Conservation (phyloP, 1,139 yeast genomes). For the Blastobotrys proliferans region DNA sequence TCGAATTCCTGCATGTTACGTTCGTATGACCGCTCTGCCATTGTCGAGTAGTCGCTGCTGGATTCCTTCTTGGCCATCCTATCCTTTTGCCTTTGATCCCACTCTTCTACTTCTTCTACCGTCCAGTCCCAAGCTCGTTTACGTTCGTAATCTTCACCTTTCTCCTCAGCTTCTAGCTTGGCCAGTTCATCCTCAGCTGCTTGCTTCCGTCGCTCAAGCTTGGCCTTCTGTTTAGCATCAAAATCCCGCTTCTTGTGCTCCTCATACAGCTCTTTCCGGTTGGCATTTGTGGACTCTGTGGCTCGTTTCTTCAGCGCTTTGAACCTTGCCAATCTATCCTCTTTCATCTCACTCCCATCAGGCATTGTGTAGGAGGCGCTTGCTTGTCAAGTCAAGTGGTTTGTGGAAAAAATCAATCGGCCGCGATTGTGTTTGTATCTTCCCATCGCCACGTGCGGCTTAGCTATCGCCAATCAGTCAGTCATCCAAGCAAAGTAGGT, state of each 20-base stretch:
- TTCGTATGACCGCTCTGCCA: slow-evolving; percentile 54
- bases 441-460: too few species aligned
- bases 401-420: background rate
- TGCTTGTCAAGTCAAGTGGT: background rate
- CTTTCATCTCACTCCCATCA: background rate
- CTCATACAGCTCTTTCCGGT: slow-evolving; percentile 41
- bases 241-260: slow-evolving; percentile 39
- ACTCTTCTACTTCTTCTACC: slow-evolving; percentile 61
- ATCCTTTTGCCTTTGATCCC: slow-evolving; percentile 47
- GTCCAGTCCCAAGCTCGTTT: slow-evolving; percentile 57
- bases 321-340: slow-evolving; percentile 18
- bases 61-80: slow-evolving; percentile 24
- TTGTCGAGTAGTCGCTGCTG: slow-evolving; percentile 35
- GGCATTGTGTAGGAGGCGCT: background rate
- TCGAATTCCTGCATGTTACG: slow-evolving; percentile 42
- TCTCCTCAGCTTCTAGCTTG: slow-evolving; percentile 37
- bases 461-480: too few species aligned
- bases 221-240: slow-evolving; percentile 32
- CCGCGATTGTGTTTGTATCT: background rate
- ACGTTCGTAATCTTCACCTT: slow-evolving; percentile 42
- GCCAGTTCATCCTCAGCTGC: slow-evolving; percentile 41
- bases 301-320: slow-evolving; percentile 21
- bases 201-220: slow-evolving; percentile 34
- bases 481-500: too few species aligned
- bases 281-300: slow-evolving; percentile 34